These are phyloP conservation scores for Exophiala calicioides DNA, from an alignment of 2,329 filamentous ascomycete species.

Conservation along the genomic window DNA sequence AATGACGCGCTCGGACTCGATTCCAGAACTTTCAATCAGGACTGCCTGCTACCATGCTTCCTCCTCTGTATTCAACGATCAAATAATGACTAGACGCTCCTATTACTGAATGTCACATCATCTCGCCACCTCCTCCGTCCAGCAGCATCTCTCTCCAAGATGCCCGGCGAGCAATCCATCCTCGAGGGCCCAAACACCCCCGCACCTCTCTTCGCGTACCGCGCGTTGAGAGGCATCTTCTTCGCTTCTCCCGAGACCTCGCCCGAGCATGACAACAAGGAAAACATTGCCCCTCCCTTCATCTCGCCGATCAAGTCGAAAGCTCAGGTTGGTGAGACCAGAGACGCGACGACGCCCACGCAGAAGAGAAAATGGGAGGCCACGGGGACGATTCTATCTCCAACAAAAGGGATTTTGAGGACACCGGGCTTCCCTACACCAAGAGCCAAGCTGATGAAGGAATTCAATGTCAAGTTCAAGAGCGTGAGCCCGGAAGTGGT, in stretches of 20 bases:
- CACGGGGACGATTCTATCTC: constrained; percentile 40
- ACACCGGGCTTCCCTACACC: constrained; percentile 61
- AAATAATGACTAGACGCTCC: no score
- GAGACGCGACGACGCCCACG: constrained; percentile 28
- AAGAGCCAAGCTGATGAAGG: constrained; percentile 61
- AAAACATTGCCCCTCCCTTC: constrained; percentile 15
- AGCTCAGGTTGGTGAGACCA: constrained; percentile 22
- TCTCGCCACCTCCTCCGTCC: no score
- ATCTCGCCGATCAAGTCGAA: constrained; percentile 16
- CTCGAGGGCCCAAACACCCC: constrained; percentile 64
- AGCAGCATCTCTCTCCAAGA: no score
- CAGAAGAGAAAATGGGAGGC: constrained; percentile 27
- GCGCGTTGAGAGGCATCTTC: constrained; percentile 65
- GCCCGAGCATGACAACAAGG: constrained; percentile 39
- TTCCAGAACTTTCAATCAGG: no score
- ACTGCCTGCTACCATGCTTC: no score
- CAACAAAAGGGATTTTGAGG: constrained; percentile 64
- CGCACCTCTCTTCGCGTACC: constrained; percentile 66
- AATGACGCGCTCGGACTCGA: no score
- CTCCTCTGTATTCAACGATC: no score
- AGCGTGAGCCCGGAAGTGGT: constrained; percentile 28
- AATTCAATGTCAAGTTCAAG: constrained; percentile 44
- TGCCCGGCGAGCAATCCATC: constrained; percentile 36
- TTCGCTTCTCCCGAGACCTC: constrained; percentile 62
- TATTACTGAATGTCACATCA: no score